Evolutionary conservation across 495 filamentous ascomycete genomes (phyloP).

Genomic region (Staphylotrichum longicolle): DNA sequence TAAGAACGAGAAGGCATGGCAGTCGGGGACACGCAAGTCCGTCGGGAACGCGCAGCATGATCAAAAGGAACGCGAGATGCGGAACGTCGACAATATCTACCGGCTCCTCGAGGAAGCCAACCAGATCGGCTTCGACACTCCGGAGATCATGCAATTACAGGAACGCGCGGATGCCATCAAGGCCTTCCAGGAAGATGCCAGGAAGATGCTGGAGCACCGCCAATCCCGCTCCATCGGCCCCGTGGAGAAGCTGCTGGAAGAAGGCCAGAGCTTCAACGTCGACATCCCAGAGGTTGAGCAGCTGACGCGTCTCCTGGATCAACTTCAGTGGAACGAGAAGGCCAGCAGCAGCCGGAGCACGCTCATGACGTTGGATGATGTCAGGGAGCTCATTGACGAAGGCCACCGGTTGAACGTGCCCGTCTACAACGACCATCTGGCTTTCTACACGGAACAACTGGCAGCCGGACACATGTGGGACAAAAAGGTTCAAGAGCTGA

Average conservation of each 20-base stretch:
- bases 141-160: conserved; percentile 81
- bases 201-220: conserved; percentile 59
- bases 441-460: conserved; percentile 71
- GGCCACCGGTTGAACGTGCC: conserved; percentile 74
- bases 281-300: conserved; percentile 90
- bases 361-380: conserved; percentile 70
- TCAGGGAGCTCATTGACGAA: conserved; percentile 70
- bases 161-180: conserved; percentile 86
- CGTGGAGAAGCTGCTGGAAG: conserved; percentile 86
- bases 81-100: conserved; percentile 86
- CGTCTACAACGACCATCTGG: conserved; percentile 71
- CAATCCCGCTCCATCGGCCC: conserved; percentile 59
- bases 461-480: conserved; percentile 84
- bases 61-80: conserved; percentile 84
- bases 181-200: conserved; percentile 78
- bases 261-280: conserved; percentile 85
- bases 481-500: conserved; percentile 87
- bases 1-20: conserved; percentile 94
- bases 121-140: conserved; percentile 88
- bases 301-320: conserved; percentile 74
- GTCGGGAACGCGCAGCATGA: conserved; percentile 63
- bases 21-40: conserved; percentile 62
- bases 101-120: conserved; percentile 82
- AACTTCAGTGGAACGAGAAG: conserved; percentile 85
- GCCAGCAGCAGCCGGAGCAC: conserved; percentile 61